Evolutionary conservation across 352 stramenopile species (phyloP), one percentile per base, ranked within the genome.

Genomic region (Phytopythium cucurbitacearum): DNA sequence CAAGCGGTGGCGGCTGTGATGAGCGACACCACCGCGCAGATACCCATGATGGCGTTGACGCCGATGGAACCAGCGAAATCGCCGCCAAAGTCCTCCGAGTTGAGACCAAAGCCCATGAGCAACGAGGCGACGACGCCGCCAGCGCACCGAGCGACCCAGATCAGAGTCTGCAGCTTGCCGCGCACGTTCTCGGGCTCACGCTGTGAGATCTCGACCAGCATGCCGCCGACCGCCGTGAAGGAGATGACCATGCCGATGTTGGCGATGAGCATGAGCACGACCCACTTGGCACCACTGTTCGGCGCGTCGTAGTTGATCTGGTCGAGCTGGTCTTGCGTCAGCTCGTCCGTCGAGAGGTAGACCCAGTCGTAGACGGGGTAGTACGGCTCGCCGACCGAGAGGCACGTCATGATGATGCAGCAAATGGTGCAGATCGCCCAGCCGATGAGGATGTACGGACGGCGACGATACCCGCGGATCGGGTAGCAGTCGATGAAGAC

Each of bases 171-270:
- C 48, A 66, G 44, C 1, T 51, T 52, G 10, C 72, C 72, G 1
- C 68, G 63, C 5, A 52, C 43, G 13, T 60, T 65, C 12, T 62
- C 49, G 5, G 60, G 51, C 43, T 82, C 72, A 10, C 44, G 54
- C 36, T 79, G 69, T 15, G 67, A 57, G 3, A 76, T 39, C 16
- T 73, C 62, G 7, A 84, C 71, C 5, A 73, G 57, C 36, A 76
- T 60, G 0, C 75, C 76, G 55, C 87, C 76, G 15, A 64, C 65
- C 34, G 72, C 73, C 3, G 80, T 75, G 59, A 84, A 76, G 7
- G 76, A 63, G 50, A 85, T 70, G 16, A 88, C 72, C 35, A 79
- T 86, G 21, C 77, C 77, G 12, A 84, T 43, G 38, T 80, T 82
- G 7, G 80, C 77, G 35, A 85, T 48, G 7, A 85, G 71, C 62